Conservation (phyloP, 2,329 filamentous ascomycete species). For the Sporothrix phasma region DNA sequence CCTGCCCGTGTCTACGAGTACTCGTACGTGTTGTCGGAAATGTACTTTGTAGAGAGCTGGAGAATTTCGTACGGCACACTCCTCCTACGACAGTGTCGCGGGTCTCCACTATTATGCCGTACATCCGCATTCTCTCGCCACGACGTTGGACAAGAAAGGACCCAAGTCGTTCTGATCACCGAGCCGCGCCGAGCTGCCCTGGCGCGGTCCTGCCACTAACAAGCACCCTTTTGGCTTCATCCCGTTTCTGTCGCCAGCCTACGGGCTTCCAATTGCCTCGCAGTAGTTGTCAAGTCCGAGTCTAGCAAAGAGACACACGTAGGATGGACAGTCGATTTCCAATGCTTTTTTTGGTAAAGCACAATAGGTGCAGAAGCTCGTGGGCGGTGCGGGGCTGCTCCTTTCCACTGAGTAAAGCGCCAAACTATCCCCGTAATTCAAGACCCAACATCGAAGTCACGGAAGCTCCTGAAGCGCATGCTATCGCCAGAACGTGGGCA, state of each 20-base stretch:
- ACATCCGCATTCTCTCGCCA: background rate
- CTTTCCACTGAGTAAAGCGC: background rate
- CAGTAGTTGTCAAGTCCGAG: background rate
- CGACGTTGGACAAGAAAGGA: background rate
- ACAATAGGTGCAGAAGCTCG: background rate
- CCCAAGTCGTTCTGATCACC: background rate
- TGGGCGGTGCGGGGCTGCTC: background rate
- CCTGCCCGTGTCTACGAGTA: background rate
- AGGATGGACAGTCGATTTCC: background rate
- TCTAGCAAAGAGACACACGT: background rate
- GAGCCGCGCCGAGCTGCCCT: slow-evolving; percentile 9
- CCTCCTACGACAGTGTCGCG: background rate
- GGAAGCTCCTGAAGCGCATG: background rate
- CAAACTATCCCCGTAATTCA: background rate
- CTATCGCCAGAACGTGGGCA: background rate
- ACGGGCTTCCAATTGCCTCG: slow-evolving; percentile 2
- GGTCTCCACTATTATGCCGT: background rate
- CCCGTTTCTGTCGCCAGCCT: background rate
- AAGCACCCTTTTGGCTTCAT: background rate
- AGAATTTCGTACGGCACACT: background rate
- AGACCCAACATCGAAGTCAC: background rate
- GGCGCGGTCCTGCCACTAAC: background rate
- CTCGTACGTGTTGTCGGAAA: background rate
- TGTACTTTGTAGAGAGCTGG: too few relatives aligned
- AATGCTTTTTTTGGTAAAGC: background rate